Conservation (phyloP, 768 basidiomycete species). For the Butyriboletus loyo region DNA sequence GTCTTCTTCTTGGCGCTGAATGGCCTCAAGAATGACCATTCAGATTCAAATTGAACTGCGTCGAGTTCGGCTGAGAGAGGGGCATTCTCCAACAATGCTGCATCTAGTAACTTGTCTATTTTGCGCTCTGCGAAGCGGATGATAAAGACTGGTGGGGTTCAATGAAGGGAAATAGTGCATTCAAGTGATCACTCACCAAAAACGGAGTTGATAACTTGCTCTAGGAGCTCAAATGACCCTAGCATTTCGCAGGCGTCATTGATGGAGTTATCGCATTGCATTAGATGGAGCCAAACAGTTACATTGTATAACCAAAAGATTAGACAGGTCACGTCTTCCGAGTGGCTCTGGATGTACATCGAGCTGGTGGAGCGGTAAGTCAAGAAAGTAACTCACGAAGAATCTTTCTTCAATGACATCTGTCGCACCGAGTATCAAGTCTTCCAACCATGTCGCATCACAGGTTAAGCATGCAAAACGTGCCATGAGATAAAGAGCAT, state of each 20-base stretch:
- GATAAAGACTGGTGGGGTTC: conserved; percentile 69
- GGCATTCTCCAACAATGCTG: conserved; percentile 77
- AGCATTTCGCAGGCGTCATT: conserved; percentile 78
- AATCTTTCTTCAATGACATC: conserved; percentile 91
- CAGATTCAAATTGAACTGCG: conserved; percentile 88
- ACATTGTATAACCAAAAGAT: conserved; percentile 96
- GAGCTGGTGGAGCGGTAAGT: conserved; percentile 5
- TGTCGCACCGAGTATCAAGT: conserved; percentile 85
- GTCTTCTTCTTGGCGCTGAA: conserved; percentile 62
- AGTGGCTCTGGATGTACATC: conserved; percentile 53
- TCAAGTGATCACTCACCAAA: conserved; percentile 57
- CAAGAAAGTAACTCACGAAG: conserved; percentile 60
- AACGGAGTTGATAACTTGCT: conserved; percentile 91
- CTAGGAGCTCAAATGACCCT: conserved; percentile 80
- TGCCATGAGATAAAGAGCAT: conserved; percentile 84
- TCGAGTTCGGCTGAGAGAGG: conserved; percentile 77
- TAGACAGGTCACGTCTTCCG: conserved; percentile 82
- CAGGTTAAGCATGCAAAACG: conserved; percentile 92
- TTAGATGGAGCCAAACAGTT: conserved; percentile 85
- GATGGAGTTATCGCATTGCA: conserved; percentile 81
- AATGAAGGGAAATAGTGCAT: neutral
- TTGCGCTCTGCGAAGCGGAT: conserved; percentile 88
- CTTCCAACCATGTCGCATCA: conserved; percentile 89
- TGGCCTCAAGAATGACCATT: conserved; percentile 88
- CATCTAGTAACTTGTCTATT: conserved; percentile 84